Percentiles rank a stretch among this genome's conserved stretches.
phyloP scores from a whole-genome alignment of 2,329 filamentous ascomycete genomes.

The Pyrenophora teres region DNA sequence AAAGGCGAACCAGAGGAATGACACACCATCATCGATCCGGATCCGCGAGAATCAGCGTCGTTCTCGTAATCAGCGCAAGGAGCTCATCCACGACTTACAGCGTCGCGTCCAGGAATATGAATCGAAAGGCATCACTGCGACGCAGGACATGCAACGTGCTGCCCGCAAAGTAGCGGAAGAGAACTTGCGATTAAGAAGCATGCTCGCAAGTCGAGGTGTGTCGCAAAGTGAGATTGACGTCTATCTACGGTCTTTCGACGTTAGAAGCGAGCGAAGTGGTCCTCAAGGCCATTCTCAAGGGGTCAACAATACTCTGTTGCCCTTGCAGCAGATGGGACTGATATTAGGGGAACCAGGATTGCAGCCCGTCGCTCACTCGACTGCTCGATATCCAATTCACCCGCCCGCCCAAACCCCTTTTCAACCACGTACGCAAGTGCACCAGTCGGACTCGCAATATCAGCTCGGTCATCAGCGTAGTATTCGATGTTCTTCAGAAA shows the following conservation, averaged over 20 bases:
- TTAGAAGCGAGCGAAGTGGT: background rate
- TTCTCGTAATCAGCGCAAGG: slow-evolving; percentile 70
- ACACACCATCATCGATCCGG: slow-evolving; percentile 49
- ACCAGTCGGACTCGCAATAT: background rate
- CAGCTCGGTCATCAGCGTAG: background rate
- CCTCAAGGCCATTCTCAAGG: background rate
- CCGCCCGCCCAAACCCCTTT: background rate
- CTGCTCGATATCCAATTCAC: background rate
- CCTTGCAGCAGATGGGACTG: no score
- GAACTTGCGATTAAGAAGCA: slow-evolving; percentile 63
- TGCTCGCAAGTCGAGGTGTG: slow-evolving; percentile 53
- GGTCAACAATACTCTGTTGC: no score
- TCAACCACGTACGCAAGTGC: no score
- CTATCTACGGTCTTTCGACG: slow-evolving; percentile 23
- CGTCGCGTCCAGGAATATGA: slow-evolving; percentile 65
- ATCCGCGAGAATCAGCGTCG: slow-evolving; percentile 77
- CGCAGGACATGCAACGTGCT: slow-evolving; percentile 69
- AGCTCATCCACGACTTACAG: slow-evolving; percentile 71
- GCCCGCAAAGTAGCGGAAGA: slow-evolving; percentile 70
- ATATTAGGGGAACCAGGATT: no score
- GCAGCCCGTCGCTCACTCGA: background rate
- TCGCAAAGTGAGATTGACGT: slow-evolving; percentile 24
- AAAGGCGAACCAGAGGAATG: slow-evolving; percentile 22
- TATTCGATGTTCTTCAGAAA: background rate
- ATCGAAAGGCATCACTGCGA: slow-evolving; percentile 66